A percentile compares a stretch with the other conserved stretches of the same genome.
These are phyloP conservation scores for Rhizoclosmatium sp. DNA, from an alignment of 192 early-diverging fungal genomes.

Conservation along the genomic window DNA sequence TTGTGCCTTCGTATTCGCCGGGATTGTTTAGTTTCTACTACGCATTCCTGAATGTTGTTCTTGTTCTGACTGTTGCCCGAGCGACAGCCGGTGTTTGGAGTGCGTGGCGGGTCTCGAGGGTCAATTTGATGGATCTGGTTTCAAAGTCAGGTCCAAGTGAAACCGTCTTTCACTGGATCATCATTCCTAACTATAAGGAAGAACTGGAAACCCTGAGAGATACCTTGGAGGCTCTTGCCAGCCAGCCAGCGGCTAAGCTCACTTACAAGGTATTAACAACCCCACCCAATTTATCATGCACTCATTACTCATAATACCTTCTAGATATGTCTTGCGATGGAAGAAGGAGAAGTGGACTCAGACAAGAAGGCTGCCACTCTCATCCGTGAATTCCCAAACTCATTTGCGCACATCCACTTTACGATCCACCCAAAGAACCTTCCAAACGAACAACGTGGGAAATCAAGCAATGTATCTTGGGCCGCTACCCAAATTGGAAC, in stretches of 20 bases:
- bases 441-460: constrained; percentile 62
- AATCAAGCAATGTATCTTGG: constrained; percentile 60
- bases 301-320: background rate
- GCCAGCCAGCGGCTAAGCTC: constrained; percentile 33
- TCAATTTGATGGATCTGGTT: constrained; percentile 51
- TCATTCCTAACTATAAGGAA: constrained; percentile 68
- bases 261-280: constrained; percentile 44
- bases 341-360: constrained; percentile 57
- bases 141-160: background rate
- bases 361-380: constrained; percentile 54
- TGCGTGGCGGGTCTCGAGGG: constrained; percentile 40
- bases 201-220: constrained; percentile 57
- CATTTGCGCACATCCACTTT: constrained; percentile 56
- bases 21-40: constrained; percentile 52
- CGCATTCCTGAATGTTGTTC: constrained; percentile 49
- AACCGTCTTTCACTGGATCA: constrained; percentile 54
- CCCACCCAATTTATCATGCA: no score
- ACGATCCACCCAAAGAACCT: constrained; percentile 54
- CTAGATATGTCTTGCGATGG: constrained; percentile 67
- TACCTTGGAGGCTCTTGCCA: constrained; percentile 58
- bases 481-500: constrained; percentile 55
- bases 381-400: constrained; percentile 44
- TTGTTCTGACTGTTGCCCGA: constrained; percentile 46
- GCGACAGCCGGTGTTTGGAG: constrained; percentile 47
- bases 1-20: constrained; percentile 55